These are phyloP conservation scores for Lipomyces chichibuensis DNA, from an alignment of 805 yeast genomes.

Conservation along the genomic window DNA sequence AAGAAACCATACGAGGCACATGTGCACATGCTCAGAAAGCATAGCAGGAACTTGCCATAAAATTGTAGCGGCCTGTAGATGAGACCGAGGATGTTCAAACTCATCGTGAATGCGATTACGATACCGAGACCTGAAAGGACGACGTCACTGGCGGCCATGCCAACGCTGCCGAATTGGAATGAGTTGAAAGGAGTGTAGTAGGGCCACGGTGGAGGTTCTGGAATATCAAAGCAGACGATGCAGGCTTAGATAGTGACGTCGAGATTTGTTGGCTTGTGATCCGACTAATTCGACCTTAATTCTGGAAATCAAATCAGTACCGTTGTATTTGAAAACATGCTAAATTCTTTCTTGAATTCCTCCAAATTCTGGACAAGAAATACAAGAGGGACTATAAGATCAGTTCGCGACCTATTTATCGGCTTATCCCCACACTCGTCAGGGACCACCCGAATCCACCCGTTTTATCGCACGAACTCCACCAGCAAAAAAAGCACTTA, in stretches of 20 bases:
- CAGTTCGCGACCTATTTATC: not conserved
- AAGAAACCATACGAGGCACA: constrained; percentile 44
- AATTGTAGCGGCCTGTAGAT: constrained; percentile 44
- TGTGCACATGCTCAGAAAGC: constrained; percentile 39
- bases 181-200: not conserved
- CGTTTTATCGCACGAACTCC: not conserved
- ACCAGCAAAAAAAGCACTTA: not conserved
- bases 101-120: constrained; percentile 22
- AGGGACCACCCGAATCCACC: no score
- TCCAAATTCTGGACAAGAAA: not conserved
- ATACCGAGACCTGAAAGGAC: constrained; percentile 13
- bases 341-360: no score
- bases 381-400: not conserved
- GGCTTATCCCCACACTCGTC: not conserved
- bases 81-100: constrained; percentile 27
- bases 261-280: not conserved
- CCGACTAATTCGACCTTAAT: not conserved
- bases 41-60: constrained; percentile 42
- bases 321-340: no score
- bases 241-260: not conserved
- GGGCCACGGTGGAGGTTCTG: not conserved
- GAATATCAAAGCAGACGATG: not conserved
- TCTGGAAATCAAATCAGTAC: not conserved
- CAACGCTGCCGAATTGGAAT: not conserved
- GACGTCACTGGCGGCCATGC: constrained; percentile 34